Conservation (phyloP, 2,329 filamentous ascomycete species). For the Diaporthe longicolla region DNA sequence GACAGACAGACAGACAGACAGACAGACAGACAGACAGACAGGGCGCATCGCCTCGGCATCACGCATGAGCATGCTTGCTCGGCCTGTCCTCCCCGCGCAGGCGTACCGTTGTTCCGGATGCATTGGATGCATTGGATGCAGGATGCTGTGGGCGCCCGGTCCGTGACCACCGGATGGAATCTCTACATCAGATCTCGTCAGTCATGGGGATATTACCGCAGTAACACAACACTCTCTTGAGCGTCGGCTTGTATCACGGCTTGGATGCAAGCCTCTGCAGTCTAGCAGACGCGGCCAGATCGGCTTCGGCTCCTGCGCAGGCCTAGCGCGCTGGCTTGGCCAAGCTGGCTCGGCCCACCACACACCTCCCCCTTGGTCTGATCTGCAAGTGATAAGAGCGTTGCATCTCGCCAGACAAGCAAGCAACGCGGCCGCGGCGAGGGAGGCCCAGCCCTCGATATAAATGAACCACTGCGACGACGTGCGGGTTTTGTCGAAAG, state of each 20-base stretch:
- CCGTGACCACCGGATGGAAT: background rate
- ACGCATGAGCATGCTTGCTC: background rate
- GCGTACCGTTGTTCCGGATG: slow-evolving; percentile 1
- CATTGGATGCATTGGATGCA: slow-evolving; percentile 2
- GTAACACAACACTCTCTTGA: slow-evolving; percentile 10
- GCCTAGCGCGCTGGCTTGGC: slow-evolving; percentile 11
- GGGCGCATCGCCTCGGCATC: background rate
- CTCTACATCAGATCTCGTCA: slow-evolving; percentile 28
- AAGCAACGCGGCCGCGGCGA: background rate
- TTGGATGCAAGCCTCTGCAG: slow-evolving; percentile 5
- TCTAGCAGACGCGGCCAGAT: slow-evolving; percentile 19
- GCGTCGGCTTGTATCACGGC: background rate
- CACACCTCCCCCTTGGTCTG: background rate
- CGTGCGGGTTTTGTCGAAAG: background rate
- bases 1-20: too few relatives aligned
- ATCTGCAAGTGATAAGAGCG: slow-evolving; percentile 23
- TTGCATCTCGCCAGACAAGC: slow-evolving; percentile 27
- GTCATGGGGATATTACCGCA: slow-evolving; percentile 20
- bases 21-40: too few relatives aligned
- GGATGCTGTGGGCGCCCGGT: slow-evolving; percentile 12
- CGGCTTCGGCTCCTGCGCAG: slow-evolving; percentile 17
- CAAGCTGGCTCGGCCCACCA: slow-evolving; percentile 28
- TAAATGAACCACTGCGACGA: slow-evolving; percentile 3
- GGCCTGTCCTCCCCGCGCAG: background rate
- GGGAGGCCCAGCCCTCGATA: slow-evolving; percentile 14